Evolutionary conservation across 2,329 filamentous ascomycete genomes (phyloP).

Genomic region (Didymellaceae sp.): DNA sequence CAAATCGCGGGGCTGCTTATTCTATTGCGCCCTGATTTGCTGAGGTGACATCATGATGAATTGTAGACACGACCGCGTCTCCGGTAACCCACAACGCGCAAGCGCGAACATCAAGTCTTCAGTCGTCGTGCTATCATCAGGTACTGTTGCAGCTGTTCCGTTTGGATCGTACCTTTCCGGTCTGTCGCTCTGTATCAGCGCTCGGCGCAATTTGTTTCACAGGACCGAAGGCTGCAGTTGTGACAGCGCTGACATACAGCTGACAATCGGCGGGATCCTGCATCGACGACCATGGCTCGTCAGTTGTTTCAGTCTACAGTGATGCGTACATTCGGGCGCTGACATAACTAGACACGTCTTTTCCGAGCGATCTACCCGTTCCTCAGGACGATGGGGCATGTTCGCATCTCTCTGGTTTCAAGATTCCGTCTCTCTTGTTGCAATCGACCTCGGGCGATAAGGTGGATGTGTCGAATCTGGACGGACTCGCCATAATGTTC

Average conservation of each 20-base stretch:
- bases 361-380: slow-evolving; percentile 46
- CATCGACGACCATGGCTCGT: slow-evolving; percentile 29
- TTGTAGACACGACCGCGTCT: slow-evolving; percentile 10
- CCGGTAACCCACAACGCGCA: slow-evolving; percentile 13
- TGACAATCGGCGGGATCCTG: slow-evolving; percentile 3
- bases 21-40: slow-evolving; percentile 15
- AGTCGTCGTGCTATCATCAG: neutral
- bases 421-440: slow-evolving; percentile 41
- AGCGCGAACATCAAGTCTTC: slow-evolving; percentile 9
- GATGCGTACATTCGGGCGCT: slow-evolving; percentile 16
- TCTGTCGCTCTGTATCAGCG: neutral
- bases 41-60: slow-evolving; percentile 28
- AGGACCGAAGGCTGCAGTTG: neutral
- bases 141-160: neutral
- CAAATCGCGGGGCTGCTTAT: slow-evolving; percentile 19
- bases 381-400: slow-evolving; percentile 52
- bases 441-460: slow-evolving; percentile 39
- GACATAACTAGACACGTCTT: slow-evolving; percentile 28
- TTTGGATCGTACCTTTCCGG: too few relatives aligned
- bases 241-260: slow-evolving; percentile 14
- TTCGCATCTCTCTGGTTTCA: slow-evolving; percentile 42
- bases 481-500: slow-evolving; percentile 51
- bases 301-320: slow-evolving; percentile 15
- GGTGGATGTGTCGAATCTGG: slow-evolving; percentile 43
- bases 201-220: neutral